Percentiles rank a stretch among this genome's conserved stretches.
Evolutionary conservation across 2,329 filamentous ascomycete species (phyloP).

Genomic region (Colletotrichum sp.): DNA sequence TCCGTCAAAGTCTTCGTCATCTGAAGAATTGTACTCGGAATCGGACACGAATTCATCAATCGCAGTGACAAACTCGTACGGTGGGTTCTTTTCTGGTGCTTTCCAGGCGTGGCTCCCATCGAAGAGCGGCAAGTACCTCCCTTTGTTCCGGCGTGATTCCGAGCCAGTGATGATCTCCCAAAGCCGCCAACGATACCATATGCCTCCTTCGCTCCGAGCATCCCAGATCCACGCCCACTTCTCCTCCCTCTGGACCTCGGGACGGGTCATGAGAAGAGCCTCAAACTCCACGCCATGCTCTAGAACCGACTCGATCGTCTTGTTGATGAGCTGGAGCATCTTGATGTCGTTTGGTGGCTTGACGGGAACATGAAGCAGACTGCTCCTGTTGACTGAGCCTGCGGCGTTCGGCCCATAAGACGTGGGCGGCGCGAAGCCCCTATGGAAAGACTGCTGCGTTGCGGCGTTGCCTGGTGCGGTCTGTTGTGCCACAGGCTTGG

Average conservation of each 20-base stretch:
- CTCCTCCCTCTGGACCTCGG: slow-evolving; percentile 83
- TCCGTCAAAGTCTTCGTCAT: slow-evolving; percentile 77
- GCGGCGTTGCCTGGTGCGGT: slow-evolving; percentile 38
- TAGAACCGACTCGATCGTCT: slow-evolving; percentile 80
- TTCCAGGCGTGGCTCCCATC: slow-evolving; percentile 82
- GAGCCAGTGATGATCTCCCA: slow-evolving; percentile 84
- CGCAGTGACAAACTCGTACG: slow-evolving; percentile 79
- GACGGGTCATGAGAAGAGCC: slow-evolving; percentile 85
- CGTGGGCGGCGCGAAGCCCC: slow-evolving; percentile 77
- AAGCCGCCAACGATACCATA: slow-evolving; percentile 92
- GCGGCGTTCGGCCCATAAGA: slow-evolving; percentile 61
- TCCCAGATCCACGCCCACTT: slow-evolving; percentile 97
- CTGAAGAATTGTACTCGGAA: slow-evolving; percentile 84
- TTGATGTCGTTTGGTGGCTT: slow-evolving; percentile 78
- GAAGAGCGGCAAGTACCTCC: slow-evolving; percentile 70
- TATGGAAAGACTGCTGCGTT: slow-evolving; percentile 50
- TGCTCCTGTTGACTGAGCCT: slow-evolving; percentile 46
- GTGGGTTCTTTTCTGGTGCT: slow-evolving; percentile 72
- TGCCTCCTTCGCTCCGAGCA: slow-evolving; percentile 75
- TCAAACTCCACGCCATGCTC: slow-evolving; percentile 88
- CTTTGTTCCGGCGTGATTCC: slow-evolving; percentile 47
- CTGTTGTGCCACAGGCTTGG: slow-evolving; percentile 63
- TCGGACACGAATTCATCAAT: slow-evolving; percentile 84
- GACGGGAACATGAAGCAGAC: slow-evolving; percentile 72
- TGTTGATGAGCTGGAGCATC: slow-evolving; percentile 84